Conservation (phyloP, 2,329 filamentous ascomycete species). For the Leptographium galeiforme region DNA sequence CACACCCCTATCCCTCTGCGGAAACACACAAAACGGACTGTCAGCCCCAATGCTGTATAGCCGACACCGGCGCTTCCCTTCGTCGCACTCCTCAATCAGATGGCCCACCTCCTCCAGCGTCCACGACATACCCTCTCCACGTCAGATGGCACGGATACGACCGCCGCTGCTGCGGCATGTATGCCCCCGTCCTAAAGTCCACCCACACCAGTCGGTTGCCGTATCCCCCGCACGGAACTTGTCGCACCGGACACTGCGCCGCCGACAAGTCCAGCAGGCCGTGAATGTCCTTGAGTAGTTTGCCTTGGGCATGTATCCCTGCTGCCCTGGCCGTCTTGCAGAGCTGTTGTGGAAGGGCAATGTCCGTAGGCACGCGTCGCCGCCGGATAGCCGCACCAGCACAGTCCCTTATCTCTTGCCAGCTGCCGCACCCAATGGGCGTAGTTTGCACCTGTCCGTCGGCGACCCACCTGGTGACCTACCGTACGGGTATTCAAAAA, state of each 20-base stretch:
- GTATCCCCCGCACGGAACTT: background rate
- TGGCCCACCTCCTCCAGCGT: no score
- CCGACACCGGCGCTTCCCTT: no score
- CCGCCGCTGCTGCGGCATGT: background rate
- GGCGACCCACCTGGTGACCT: no score
- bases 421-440: background rate
- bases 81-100: no score
- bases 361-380: no score
- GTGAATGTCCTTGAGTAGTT: background rate
- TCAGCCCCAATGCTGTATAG: no score
- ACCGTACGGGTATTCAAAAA: no score
- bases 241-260: background rate
- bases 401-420: background rate
- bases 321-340: background rate
- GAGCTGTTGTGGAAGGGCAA: background rate
- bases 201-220: background rate
- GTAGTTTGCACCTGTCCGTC: no score
- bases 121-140: background rate
- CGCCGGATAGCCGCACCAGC: no score
- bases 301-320: background rate
- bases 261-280: background rate
- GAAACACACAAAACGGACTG: no score
- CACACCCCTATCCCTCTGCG: no score
- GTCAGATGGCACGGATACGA: background rate
- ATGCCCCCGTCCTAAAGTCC: background rate